A percentile compares a stretch with the other conserved stretches of the same genome.
Conservation (phyloP, 2,329 filamentous ascomycete genomes). For the Colletotrichum viniferum region DNA sequence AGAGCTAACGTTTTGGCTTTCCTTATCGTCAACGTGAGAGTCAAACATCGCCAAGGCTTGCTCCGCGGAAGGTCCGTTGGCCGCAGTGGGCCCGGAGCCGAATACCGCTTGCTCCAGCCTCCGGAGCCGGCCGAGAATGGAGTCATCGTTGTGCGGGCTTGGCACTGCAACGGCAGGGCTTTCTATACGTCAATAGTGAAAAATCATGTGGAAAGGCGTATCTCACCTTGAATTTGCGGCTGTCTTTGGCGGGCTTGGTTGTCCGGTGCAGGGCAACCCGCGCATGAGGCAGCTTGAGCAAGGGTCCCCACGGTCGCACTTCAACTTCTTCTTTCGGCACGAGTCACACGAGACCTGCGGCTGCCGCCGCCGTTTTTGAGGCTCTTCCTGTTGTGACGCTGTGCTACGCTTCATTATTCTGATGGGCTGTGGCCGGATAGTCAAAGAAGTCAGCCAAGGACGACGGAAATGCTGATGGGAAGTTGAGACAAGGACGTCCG, state of each 20-base stretch:
- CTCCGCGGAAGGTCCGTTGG: background rate
- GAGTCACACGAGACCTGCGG: constrained; percentile 35
- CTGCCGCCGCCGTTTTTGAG: constrained; percentile 25
- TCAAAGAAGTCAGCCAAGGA: background rate
- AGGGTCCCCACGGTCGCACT: constrained; percentile 32
- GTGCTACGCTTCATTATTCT: constrained; percentile 3
- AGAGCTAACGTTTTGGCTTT: background rate
- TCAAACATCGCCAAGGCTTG: too few species aligned
- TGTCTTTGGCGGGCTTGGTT: background rate
- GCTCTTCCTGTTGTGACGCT: background rate
- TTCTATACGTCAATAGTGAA: background rate
- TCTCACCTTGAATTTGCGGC: background rate
- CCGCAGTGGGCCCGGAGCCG: background rate
- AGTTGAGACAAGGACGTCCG: background rate
- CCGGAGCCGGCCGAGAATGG: constrained; percentile 28
- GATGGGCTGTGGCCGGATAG: background rate
- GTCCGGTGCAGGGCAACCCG: constrained; percentile 27
- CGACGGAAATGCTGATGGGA: background rate
- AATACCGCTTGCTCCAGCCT: constrained; percentile 32
- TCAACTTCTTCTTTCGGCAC: constrained; percentile 36
- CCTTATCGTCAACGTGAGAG: background rate
- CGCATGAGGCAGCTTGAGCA: constrained; percentile 32
- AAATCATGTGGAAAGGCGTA: background rate
- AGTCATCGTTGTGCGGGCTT: background rate
- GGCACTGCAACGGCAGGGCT: background rate